These are phyloP conservation scores for Nelumbo lutea DNA, from an alignment of 164 flowering plant genomes.

Conservation along the genomic window DNA sequence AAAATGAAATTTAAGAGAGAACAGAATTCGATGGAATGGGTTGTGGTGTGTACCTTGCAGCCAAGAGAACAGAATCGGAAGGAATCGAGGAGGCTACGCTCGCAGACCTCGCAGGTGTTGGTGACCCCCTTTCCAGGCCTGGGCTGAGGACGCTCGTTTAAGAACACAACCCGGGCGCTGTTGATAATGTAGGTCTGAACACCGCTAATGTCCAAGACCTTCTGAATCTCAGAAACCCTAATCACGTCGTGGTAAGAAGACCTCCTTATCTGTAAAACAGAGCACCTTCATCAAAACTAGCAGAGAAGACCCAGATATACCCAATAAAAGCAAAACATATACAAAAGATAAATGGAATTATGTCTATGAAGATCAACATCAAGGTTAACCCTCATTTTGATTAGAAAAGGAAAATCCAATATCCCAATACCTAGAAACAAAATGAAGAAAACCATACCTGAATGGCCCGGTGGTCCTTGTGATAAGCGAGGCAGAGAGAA, in stretches of 20 bases:
- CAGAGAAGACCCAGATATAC: not conserved
- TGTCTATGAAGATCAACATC: not conserved
- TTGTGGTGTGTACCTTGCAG: slow-evolving; percentile 67
- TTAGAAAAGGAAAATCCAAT: not conserved
- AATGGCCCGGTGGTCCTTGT: slow-evolving; percentile 72
- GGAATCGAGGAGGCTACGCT: slow-evolving; percentile 84
- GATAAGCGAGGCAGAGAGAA: slow-evolving; percentile 70
- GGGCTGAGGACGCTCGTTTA: slow-evolving; percentile 89
- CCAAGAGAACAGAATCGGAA: slow-evolving; percentile 92
- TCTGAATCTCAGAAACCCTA: slow-evolving; percentile 87
- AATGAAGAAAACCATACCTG: slow-evolving; percentile 44
- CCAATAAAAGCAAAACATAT: not conserved
- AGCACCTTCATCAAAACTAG: slow-evolving; percentile 2
- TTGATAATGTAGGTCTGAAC: slow-evolving; percentile 93
- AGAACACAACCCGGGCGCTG: slow-evolving; percentile 85
- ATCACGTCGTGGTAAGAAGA: slow-evolving; percentile 97
- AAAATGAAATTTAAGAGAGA: not conserved
- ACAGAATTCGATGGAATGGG: not conserved
- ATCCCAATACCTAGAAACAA: not conserved
- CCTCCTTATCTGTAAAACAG: slow-evolving; percentile 68
- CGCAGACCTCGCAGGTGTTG: slow-evolving; percentile 85
- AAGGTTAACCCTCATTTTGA: not conserved
- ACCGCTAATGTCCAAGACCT: slow-evolving; percentile 70
- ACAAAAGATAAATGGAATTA: not conserved
- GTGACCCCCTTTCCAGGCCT: slow-evolving; percentile 95